Conservation (phyloP, 2,329 filamentous ascomycete species). For the Blastomyces silverae region DNA sequence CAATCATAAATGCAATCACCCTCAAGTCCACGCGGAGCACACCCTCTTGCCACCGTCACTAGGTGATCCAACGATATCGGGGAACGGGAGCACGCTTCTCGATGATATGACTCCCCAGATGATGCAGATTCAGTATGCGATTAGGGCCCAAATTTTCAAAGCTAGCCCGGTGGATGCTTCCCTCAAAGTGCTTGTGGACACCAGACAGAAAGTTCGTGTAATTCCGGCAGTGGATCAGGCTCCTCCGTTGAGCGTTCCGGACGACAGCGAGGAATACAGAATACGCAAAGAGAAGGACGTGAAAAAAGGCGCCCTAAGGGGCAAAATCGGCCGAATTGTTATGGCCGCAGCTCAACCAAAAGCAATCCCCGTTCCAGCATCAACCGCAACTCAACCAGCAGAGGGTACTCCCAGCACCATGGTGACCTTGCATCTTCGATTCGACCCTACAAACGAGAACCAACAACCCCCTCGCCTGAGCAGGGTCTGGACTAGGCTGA, state of each 20-base stretch:
- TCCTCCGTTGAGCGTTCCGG: constrained; percentile 50
- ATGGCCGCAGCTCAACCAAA: constrained; percentile 54
- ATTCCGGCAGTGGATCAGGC: constrained; percentile 54
- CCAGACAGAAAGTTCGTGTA: constrained; percentile 52
- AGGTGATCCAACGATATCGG: constrained; percentile 51
- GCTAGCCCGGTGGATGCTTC: constrained; percentile 33
- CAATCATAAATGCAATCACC: constrained; percentile 47
- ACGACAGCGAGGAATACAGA: constrained; percentile 45
- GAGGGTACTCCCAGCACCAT: constrained; percentile 45
- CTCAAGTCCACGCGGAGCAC: constrained; percentile 51
- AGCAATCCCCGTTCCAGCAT: constrained; percentile 46
- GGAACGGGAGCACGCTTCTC: constrained; percentile 45
- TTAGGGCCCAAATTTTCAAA: constrained; percentile 46
- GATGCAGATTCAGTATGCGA: constrained; percentile 53
- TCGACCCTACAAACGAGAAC: constrained; percentile 50
- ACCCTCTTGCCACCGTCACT: constrained; percentile 55
- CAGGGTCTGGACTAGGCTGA: constrained; percentile 49
- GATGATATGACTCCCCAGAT: constrained; percentile 60
- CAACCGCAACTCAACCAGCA: constrained; percentile 21
- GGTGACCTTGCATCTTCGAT: constrained; percentile 52
- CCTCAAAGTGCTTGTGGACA: constrained; percentile 44
- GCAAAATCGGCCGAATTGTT: constrained; percentile 53
- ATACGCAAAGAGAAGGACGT: constrained; percentile 54
- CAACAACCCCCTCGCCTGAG: constrained; percentile 49
- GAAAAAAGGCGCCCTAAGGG: constrained; percentile 51